These are phyloP conservation scores for Grosmannia clavigera DNA, from an alignment of 2,329 filamentous ascomycete genomes.

Conservation along the genomic window DNA sequence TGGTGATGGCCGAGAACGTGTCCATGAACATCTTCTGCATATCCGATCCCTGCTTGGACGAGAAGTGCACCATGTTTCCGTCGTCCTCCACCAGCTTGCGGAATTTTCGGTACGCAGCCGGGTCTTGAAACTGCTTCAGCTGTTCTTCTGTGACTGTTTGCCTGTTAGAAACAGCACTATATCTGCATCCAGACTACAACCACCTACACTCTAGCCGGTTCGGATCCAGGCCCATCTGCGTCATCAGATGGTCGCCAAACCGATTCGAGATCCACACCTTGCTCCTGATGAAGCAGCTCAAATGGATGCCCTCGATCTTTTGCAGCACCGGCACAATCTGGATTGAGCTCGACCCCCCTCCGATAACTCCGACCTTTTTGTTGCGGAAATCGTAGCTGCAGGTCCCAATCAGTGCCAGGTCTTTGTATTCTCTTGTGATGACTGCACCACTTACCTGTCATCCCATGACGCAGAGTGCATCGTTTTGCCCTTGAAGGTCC, in stretches of 20 bases:
- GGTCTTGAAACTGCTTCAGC: background rate
- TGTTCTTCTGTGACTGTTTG: background rate
- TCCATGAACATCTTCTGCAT: background rate
- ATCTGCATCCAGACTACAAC: background rate
- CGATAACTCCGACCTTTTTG: constrained; percentile 20
- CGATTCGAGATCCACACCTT: constrained; percentile 18
- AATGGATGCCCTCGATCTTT: constrained; percentile 9
- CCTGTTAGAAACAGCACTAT: background rate
- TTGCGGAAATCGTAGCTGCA: constrained; percentile 10
- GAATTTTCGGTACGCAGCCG: background rate
- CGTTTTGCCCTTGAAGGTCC: background rate
- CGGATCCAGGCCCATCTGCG: constrained; percentile 23
- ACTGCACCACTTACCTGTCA: constrained; percentile 7
- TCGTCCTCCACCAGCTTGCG: background rate
- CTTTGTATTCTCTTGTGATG: background rate
- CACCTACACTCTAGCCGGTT: constrained; percentile 25
- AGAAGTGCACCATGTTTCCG: background rate
- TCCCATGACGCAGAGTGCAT: background rate
- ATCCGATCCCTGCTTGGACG: background rate
- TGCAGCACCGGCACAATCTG: constrained; percentile 18
- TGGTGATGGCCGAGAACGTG: background rate
- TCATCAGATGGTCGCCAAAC: constrained; percentile 26
- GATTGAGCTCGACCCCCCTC: constrained; percentile 18
- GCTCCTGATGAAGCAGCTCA: constrained; percentile 8
- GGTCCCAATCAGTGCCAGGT: constrained; percentile 16